A percentile compares a stretch with the other conserved stretches of the same genome.
Evolutionary conservation across 331 rosid genomes (phyloP).

Genomic region (Quercus lobata): DNA sequence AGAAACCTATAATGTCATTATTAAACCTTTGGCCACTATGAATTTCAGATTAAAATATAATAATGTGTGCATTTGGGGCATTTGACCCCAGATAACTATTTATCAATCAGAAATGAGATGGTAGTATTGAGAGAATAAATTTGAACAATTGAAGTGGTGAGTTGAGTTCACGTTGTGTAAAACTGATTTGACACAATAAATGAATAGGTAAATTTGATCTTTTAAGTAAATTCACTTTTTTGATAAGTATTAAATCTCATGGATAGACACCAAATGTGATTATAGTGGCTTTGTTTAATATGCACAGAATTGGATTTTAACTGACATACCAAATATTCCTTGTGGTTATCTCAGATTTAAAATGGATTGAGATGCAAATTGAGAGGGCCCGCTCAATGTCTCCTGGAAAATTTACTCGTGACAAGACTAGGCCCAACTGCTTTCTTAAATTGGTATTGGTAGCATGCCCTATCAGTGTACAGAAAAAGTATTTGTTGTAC

Average conservation of each 20-base stretch:
- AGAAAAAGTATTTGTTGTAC: neutral
- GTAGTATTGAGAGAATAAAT: neutral
- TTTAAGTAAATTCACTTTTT: too few species aligned
- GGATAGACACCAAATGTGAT: too few species aligned
- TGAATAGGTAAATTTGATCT: too few species aligned
- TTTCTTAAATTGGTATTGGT: conserved; percentile 76
- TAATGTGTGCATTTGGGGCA: neutral
- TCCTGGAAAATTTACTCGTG: conserved; percentile 49
- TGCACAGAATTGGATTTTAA: neutral
- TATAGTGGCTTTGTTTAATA: neutral
- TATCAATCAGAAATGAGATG: neutral
- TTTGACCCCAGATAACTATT: neutral
- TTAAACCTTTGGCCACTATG: neutral
- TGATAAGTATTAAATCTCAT: too few species aligned
- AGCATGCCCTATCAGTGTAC: neutral
- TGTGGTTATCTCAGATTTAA: conserved; percentile 51
- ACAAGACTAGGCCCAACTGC: conserved; percentile 66
- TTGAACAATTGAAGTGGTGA: neutral
- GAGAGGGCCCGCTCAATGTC: conserved; percentile 72
- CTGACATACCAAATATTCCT: conserved; percentile 6
- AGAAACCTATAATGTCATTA: neutral
- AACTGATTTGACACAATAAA: too few species aligned
- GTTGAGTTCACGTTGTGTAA: neutral
- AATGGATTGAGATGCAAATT: conserved; percentile 45
- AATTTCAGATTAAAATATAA: neutral